Evolutionary conservation across 1,139 yeast genomes (phyloP).

Genomic region (Yamadazyma atmosphaerica): DNA sequence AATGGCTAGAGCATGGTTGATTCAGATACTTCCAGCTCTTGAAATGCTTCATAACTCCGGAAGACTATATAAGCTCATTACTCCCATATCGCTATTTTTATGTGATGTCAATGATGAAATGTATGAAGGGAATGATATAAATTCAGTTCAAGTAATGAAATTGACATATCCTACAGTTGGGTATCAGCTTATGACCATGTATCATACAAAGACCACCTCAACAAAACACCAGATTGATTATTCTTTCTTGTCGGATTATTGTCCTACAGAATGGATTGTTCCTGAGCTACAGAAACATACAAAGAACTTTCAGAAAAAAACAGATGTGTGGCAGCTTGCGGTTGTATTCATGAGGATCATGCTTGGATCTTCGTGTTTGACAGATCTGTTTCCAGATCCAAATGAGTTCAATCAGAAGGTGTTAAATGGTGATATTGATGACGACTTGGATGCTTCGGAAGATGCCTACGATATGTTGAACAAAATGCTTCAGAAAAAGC

Average conservation of each 20-base stretch:
- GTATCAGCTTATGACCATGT: conserved; percentile 61
- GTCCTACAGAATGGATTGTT: conserved; percentile 61
- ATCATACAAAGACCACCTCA: conserved; percentile 39
- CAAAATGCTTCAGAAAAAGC: conserved; percentile 62
- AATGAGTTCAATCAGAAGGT: conserved; percentile 56
- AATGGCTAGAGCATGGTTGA: conserved; percentile 84
- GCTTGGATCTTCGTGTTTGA: conserved; percentile 50
- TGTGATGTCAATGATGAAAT: conserved; percentile 20
- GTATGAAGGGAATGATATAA: conserved; percentile 6
- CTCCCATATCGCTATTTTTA: conserved; percentile 55
- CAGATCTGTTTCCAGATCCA: conserved; percentile 59
- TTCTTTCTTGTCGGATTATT: conserved; percentile 16
- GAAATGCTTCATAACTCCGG: conserved; percentile 85
- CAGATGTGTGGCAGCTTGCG: conserved; percentile 94
- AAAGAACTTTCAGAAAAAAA: conserved; percentile 61
- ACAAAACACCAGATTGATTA: conserved; percentile 9
- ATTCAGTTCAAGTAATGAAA: conserved; percentile 45
- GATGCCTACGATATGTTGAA: conserved; percentile 63
- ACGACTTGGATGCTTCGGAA: conserved; percentile 31
- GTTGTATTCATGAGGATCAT: conserved; percentile 73
- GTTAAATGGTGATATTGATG: conserved; percentile 34
- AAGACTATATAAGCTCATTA: conserved; percentile 67
- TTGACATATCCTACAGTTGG: conserved; percentile 74
- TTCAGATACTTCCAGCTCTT: conserved; percentile 80
- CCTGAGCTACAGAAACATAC: conserved; percentile 61